phyloP scores from a whole-genome alignment of 2,329 filamentous ascomycete genomes.

The Sporothrix inflata region DNA sequence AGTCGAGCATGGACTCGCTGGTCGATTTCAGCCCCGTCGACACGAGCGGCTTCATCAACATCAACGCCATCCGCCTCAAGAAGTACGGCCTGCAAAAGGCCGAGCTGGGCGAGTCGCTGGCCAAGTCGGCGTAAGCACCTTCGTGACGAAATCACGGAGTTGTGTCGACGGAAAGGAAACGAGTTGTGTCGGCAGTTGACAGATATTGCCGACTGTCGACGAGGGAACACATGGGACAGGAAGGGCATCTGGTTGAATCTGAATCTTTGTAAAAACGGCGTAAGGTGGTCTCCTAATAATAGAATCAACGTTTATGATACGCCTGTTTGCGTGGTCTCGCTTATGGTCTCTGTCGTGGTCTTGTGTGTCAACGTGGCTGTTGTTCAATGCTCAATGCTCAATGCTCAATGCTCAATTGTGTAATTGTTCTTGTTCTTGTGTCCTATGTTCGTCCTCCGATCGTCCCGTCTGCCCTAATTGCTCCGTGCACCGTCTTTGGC shows the following conservation, averaged over 20 bases:
- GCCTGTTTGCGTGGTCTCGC: too few relatives aligned
- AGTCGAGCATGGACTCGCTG: conserved; percentile 56
- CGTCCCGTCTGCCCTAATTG: conserved; percentile 60
- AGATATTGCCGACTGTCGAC: background rate
- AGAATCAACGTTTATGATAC: conserved; percentile 19
- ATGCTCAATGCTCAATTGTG: background rate
- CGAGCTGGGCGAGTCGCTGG: conserved; percentile 43
- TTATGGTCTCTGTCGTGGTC: too few relatives aligned
- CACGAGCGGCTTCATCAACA: conserved; percentile 63
- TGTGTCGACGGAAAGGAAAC: too few relatives aligned
- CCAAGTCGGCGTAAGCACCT: background rate
- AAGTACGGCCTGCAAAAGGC: conserved; percentile 54
- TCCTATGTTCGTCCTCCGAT: background rate
- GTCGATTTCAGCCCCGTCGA: conserved; percentile 48
- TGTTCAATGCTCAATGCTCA: background rate
- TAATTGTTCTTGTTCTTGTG: background rate
- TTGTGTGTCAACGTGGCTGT: background rate
- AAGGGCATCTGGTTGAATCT: background rate
- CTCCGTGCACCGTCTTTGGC: conserved; percentile 82
- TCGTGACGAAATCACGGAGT: too few relatives aligned
- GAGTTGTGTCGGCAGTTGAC: background rate
- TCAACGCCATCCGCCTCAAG: conserved; percentile 68
- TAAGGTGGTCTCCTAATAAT: conserved; percentile 15
- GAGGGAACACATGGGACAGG: background rate
- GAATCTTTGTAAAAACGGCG: conserved; percentile 21